Conservation (phyloP, 768 basidiomycete genomes). For the Coprinopsis sp. region DNA sequence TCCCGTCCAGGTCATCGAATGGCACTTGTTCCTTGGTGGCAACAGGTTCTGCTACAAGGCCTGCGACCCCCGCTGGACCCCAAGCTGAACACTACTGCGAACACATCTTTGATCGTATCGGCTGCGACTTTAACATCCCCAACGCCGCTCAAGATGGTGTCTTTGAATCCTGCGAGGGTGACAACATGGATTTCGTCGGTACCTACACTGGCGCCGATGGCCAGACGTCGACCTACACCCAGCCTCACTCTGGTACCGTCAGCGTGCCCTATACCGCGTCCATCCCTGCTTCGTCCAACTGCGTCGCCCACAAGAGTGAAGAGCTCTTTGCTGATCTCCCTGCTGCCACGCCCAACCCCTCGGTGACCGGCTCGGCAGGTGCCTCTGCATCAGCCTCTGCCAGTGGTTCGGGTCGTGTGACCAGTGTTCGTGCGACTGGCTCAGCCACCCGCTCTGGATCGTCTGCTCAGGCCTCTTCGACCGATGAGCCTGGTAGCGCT, state of each 20-base stretch:
- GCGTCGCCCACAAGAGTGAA: conserved; percentile 25
- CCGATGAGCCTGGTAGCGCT: too few relatives aligned
- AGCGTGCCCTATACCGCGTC: conserved; percentile 32
- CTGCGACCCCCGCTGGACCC: conserved; percentile 54
- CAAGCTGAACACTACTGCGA: conserved; percentile 55
- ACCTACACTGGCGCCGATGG: conserved; percentile 37
- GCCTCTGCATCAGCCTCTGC: too few relatives aligned
- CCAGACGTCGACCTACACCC: conserved; percentile 30
- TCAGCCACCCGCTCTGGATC: too few relatives aligned
- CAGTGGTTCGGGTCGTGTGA: too few relatives aligned
- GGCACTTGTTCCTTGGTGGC: conserved; percentile 76
- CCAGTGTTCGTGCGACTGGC: too few relatives aligned
- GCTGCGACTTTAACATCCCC: conserved; percentile 70
- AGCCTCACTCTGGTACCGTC: conserved; percentile 35
- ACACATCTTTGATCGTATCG: conserved; percentile 73
- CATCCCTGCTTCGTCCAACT: conserved; percentile 35
- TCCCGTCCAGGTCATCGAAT: conserved; percentile 56
- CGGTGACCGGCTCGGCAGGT: too few relatives aligned
- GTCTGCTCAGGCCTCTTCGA: too few relatives aligned
- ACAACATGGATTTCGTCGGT: conserved; percentile 63
- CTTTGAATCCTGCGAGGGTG: conserved; percentile 64
- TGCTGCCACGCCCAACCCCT: too few relatives aligned
- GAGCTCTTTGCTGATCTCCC: conserved; percentile 23
- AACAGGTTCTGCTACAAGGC: conserved; percentile 64
- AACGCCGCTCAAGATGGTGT: conserved; percentile 51